Evolutionary conservation across 1,139 yeast species (phyloP).

Genomic region (Geotrichum reessii): DNA sequence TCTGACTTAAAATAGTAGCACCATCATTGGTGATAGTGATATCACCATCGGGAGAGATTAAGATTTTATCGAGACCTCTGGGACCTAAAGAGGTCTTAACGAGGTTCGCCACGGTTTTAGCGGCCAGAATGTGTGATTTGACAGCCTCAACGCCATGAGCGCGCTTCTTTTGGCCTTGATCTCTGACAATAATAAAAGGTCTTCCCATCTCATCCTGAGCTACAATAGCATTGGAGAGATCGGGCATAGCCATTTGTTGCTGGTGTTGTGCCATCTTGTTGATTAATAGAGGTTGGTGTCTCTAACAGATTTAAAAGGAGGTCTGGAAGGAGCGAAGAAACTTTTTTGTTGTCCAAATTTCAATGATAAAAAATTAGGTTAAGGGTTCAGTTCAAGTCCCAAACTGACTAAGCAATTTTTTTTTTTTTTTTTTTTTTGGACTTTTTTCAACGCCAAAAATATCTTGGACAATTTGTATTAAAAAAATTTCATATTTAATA

Average conservation of each 20-base stretch:
- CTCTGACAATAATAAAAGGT: conserved; percentile 95
- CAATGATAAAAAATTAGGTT: background rate
- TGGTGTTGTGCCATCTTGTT: conserved; percentile 18
- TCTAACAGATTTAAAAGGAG: background rate
- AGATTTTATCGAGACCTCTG: conserved; percentile 93
- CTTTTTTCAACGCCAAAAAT: background rate
- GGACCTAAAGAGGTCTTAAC: conserved; percentile 94
- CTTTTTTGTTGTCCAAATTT: conserved; percentile 2
- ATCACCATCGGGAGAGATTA: conserved; percentile 92
- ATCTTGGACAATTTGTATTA: background rate
- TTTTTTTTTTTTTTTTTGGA: too few species aligned
- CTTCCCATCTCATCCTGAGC: conserved; percentile 99
- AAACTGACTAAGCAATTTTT: conserved; percentile 1
- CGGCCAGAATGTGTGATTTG: conserved; percentile 87
- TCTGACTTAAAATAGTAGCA: conserved; percentile 90
- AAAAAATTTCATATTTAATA: too few species aligned
- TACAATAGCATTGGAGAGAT: conserved; percentile 93
- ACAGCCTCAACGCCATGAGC: conserved; percentile 93
- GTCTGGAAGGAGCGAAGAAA: background rate
- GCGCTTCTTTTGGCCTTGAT: conserved; percentile 86
- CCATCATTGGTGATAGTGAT: conserved; percentile 98
- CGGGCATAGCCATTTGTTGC: conserved; percentile 66
- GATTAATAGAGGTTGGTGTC: background rate
- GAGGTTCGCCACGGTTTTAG: conserved; percentile 89
- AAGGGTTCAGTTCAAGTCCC: background rate